phyloP scores from a whole-genome alignment of 2,329 filamentous ascomycete genomes.

The Penicillium concentricum region DNA sequence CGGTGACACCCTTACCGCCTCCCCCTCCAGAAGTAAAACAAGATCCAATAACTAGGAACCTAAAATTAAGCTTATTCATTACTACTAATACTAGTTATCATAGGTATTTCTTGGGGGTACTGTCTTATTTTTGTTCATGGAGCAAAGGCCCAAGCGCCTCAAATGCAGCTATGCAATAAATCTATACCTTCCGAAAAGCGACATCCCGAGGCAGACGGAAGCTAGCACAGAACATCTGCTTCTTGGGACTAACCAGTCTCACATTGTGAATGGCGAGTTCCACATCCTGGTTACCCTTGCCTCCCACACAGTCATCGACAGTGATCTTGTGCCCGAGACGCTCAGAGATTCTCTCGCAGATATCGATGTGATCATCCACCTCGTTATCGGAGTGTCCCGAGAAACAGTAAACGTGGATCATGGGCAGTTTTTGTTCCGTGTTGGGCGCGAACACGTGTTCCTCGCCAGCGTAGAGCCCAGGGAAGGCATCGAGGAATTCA shows the following conservation, averaged over 20 bases:
- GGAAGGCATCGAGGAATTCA: conserved; percentile 74
- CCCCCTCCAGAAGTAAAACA: background rate
- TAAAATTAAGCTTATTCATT: background rate
- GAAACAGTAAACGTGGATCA: conserved; percentile 95
- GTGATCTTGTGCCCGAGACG: conserved; percentile 61
- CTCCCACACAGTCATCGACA: conserved; percentile 50
- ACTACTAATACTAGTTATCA: background rate
- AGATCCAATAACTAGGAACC: no score
- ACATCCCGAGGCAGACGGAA: conserved; percentile 82
- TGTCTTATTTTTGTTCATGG: conserved; percentile 10
- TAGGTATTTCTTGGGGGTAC: conserved; percentile 15
- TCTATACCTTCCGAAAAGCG: conserved; percentile 59
- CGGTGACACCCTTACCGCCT: conserved; percentile 20
- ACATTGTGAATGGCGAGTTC: conserved; percentile 64
- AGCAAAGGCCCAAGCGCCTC: conserved; percentile 15
- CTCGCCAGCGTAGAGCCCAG: conserved; percentile 74
- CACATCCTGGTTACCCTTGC: conserved; percentile 58
- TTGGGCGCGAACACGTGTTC: conserved; percentile 64
- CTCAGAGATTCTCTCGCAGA: conserved; percentile 65
- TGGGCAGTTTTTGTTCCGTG: conserved; percentile 64
- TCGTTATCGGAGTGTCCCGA: conserved; percentile 77
- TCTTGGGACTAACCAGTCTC: conserved; percentile 85
- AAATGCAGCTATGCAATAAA: conserved; percentile 11
- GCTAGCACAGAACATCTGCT: conserved; percentile 94
- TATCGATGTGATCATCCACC: conserved; percentile 56